phyloP scores from a whole-genome alignment of 805 yeast genomes.

The Candida glaebosa region DNA sequence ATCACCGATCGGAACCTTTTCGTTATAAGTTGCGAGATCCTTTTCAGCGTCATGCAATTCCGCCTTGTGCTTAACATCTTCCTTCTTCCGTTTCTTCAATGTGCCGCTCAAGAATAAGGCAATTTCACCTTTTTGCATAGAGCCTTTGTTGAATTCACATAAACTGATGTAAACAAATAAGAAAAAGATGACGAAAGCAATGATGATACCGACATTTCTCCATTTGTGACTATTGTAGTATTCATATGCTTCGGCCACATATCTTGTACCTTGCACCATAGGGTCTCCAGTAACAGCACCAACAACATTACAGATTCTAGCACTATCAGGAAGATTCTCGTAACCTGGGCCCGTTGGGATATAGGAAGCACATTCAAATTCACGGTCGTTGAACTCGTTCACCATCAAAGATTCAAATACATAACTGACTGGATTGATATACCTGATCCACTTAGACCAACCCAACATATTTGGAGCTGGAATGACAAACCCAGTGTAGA shows the following conservation, averaged over 20 bases:
- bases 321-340: slow-evolving; percentile 27
- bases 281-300: slow-evolving; percentile 57
- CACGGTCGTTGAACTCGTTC: slow-evolving; percentile 59
- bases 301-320: slow-evolving; percentile 54
- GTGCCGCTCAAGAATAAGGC: slow-evolving; percentile 25
- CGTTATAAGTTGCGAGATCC: slow-evolving; percentile 13
- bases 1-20: slow-evolving; percentile 26
- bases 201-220: slow-evolving; percentile 73
- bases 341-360: slow-evolving; percentile 63
- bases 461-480: slow-evolving; percentile 48
- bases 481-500: slow-evolving; percentile 48
- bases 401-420: slow-evolving; percentile 57
- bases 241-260: slow-evolving; percentile 44
- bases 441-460: slow-evolving; percentile 59
- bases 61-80: slow-evolving; percentile 10
- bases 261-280: slow-evolving; percentile 57
- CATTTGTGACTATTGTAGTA: slow-evolving; percentile 62
- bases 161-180: slow-evolving; percentile 29
- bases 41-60: slow-evolving; percentile 19
- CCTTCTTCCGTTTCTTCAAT: slow-evolving; percentile 28
- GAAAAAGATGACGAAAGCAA: slow-evolving; percentile 50
- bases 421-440: slow-evolving; percentile 40
- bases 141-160: slow-evolving; percentile 39
- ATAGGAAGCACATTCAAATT: slow-evolving; percentile 51
- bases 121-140: slow-evolving; percentile 44